Evolutionary conservation across 2,329 filamentous ascomycete species (phyloP).

Genomic region (Alternaria brassicae): DNA sequence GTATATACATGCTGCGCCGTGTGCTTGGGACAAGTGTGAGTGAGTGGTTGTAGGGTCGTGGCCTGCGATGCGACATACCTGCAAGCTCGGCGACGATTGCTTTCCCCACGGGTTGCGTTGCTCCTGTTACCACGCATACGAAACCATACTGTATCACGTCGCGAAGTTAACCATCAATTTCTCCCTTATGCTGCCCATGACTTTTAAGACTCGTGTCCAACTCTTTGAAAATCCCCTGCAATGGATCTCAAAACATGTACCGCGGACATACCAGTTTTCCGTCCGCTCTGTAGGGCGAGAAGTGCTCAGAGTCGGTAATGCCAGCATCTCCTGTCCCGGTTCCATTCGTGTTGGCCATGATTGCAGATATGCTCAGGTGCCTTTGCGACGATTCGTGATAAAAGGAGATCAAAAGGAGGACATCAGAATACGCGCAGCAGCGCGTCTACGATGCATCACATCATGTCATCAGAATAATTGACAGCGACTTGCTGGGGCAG

Average conservation of each 20-base stretch:
- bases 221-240: background rate
- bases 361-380: background rate
- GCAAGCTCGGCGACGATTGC: conserved; percentile 68
- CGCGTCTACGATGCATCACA: background rate
- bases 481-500: background rate
- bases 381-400: background rate
- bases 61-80: conserved; percentile 47
- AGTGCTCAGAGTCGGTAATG: conserved; percentile 54
- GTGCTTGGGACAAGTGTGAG: conserved; percentile 52
- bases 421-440: conserved; percentile 20
- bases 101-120: conserved; percentile 66
- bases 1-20: conserved; percentile 70
- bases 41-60: background rate
- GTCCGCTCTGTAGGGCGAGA: conserved; percentile 65
- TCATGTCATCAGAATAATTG: conserved; percentile 52
- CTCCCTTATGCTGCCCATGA: background rate
- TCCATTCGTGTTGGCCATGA: conserved; percentile 12
- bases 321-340: background rate
- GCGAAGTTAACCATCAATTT: background rate
- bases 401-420: background rate
- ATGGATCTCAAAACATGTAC: background rate
- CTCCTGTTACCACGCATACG: conserved; percentile 69
- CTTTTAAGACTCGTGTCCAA: background rate
- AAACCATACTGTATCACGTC: conserved; percentile 62
- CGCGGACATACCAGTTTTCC: conserved; percentile 60